Evolutionary conservation across 1,284 basidiomycete species (phyloP).

Genomic region (Cryptococcus jaspeensis): DNA sequence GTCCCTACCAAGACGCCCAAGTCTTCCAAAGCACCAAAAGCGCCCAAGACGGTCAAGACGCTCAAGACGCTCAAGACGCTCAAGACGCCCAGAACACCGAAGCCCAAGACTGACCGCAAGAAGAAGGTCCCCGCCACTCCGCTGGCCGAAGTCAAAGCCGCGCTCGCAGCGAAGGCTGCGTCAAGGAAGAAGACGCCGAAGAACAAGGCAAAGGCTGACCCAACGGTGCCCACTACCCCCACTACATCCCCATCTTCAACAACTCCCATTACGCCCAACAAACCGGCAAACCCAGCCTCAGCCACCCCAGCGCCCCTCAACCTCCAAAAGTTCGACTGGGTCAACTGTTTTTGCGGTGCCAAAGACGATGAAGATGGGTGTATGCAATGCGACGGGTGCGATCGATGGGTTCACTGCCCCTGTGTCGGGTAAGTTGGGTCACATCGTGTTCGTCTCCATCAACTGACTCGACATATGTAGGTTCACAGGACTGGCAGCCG

Average conservation of each 20-base stretch:
- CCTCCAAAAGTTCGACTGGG: not conserved
- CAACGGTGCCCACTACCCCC: too few relatives aligned
- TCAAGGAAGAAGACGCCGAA: not conserved
- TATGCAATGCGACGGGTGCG: slow-evolving; percentile 17
- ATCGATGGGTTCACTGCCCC: slow-evolving; percentile 11
- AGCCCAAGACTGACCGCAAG: not conserved
- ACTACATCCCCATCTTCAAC: too few relatives aligned
- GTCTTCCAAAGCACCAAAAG: too few relatives aligned
- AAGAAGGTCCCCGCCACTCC: not conserved
- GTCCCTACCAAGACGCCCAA: too few relatives aligned
- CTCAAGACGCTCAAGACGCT: too few relatives aligned
- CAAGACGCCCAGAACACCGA: not conserved
- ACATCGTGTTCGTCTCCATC: not conserved
- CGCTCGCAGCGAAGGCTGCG: not conserved
- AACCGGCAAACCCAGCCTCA: not conserved
- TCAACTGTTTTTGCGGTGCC: slow-evolving; percentile 15
- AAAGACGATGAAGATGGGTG: slow-evolving; percentile 3
- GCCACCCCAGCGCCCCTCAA: too few relatives aligned
- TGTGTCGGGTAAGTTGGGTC: slow-evolving; percentile 20
- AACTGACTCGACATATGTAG: slow-evolving; percentile 1
- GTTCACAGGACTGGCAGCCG: not conserved
- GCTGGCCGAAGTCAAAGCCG: not conserved
- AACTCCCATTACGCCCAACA: too few relatives aligned
- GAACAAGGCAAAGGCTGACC: not conserved
- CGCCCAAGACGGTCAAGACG: too few relatives aligned